These are phyloP conservation scores for Pseudogymnoascus sp. DNA, from an alignment of 2,329 filamentous ascomycete genomes.

Conservation along the genomic window DNA sequence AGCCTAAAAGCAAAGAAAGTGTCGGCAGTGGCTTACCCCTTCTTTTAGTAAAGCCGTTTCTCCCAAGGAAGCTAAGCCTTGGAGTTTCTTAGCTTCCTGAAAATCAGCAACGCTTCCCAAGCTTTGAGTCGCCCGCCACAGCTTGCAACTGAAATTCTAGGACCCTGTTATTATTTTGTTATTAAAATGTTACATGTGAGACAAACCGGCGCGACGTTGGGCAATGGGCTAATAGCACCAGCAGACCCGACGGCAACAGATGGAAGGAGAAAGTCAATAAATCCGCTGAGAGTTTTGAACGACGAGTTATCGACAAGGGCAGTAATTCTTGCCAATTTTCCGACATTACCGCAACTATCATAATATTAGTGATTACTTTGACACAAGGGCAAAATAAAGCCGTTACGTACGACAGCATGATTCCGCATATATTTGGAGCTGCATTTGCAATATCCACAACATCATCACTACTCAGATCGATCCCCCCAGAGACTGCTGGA, in stretches of 20 bases:
- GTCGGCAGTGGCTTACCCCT: constrained; percentile 12
- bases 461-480: constrained; percentile 22
- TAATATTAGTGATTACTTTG: constrained; percentile 2
- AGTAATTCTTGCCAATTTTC: constrained; percentile 20
- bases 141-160: constrained; percentile 16
- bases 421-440: constrained; percentile 21
- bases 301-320: constrained; percentile 15
- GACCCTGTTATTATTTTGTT: neutral
- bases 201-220: constrained; percentile 16
- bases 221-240: constrained; percentile 15
- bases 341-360: constrained; percentile 19
- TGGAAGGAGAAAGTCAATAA: constrained; percentile 26
- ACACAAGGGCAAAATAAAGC: neutral
- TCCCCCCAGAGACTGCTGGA: constrained; percentile 18
- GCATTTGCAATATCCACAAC: constrained; percentile 19
- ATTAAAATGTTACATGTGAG: neutral
- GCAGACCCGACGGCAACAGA: constrained; percentile 19
- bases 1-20: neutral
- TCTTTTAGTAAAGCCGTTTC: constrained; percentile 20
- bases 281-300: constrained; percentile 20
- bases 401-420: constrained; percentile 15
- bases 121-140: constrained; percentile 15
- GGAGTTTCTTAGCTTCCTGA: constrained; percentile 18
- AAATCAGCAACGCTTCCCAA: neutral
- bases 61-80: constrained; percentile 19